Percentiles rank a stretch among this genome's conserved stretches.
Conservation (phyloP, 768 basidiomycete species). For the Saitozyma podzolica region DNA sequence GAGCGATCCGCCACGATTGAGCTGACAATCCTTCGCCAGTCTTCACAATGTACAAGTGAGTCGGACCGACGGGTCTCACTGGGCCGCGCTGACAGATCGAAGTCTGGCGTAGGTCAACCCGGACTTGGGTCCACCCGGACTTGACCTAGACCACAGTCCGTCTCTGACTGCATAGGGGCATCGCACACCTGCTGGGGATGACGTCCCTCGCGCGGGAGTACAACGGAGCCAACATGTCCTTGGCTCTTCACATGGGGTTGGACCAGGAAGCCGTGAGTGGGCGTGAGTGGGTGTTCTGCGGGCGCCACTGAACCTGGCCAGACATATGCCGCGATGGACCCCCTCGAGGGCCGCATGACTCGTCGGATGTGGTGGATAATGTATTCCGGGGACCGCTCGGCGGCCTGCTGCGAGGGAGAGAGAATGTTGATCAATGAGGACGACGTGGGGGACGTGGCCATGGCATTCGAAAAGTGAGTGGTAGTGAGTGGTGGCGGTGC, state of each 20-base stretch:
- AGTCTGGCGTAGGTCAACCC: neutral
- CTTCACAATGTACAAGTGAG: neutral
- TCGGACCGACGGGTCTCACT: neutral
- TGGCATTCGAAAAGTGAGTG: neutral
- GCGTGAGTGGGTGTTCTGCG: neutral
- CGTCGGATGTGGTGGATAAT: neutral
- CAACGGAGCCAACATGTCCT: neutral
- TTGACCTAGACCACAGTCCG: neutral
- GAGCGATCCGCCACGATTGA: neutral
- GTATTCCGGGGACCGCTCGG: neutral
- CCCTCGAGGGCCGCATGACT: too few relatives aligned
- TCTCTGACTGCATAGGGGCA: neutral
- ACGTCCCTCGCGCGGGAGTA: neutral
- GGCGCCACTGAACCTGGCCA: too few relatives aligned
- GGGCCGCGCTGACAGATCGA: neutral
- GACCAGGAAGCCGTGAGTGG: neutral
- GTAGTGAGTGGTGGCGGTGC: neutral
- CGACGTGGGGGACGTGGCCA: neutral
- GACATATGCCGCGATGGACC: too few relatives aligned
- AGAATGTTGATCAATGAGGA: neutral
- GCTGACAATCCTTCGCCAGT: neutral
- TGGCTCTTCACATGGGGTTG: neutral
- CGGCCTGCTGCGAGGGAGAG: neutral
- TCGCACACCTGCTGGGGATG: neutral
- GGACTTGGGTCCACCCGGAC: neutral